A percentile compares a stretch with the other conserved stretches of the same genome.
These are phyloP conservation scores for Ascomycota sp. DNA, from an alignment of 2,329 filamentous ascomycete species.

Conservation along the genomic window DNA sequence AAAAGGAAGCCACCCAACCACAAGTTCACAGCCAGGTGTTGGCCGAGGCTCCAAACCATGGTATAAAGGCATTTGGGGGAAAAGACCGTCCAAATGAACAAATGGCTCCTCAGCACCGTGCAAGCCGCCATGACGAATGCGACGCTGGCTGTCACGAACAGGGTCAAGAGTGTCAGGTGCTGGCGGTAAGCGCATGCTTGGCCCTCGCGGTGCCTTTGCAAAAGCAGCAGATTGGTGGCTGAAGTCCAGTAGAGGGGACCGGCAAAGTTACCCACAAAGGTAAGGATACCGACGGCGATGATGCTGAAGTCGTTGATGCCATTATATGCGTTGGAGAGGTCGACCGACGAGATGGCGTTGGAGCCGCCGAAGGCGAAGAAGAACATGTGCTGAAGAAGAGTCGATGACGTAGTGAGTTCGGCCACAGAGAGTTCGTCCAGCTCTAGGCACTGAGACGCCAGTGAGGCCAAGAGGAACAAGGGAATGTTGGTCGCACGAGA, in stretches of 20 bases:
- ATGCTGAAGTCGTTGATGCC: conserved; percentile 66
- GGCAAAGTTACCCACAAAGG: conserved; percentile 79
- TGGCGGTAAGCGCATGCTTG: conserved; percentile 14
- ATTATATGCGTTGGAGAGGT: conserved; percentile 87
- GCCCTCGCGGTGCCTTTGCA: conserved; percentile 14
- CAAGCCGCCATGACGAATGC: conserved; percentile 74
- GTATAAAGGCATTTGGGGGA: conserved; percentile 89
- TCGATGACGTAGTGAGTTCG: conserved; percentile 44
- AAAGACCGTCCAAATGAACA: conserved; percentile 98
- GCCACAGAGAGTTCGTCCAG: conserved; percentile 23
- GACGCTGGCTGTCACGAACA: conserved; percentile 43
- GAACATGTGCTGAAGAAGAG: conserved; percentile 58
- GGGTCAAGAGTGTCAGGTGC: conserved; percentile 43
- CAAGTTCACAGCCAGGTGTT: conserved; percentile 56
- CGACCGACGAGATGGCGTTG: conserved; percentile 88
- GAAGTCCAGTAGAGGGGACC: conserved; percentile 73
- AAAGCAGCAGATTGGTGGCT: conserved; percentile 36
- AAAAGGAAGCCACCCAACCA: conserved; percentile 35
- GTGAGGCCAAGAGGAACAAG: conserved; percentile 52
- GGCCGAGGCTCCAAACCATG: conserved; percentile 66
- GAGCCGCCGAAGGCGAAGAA: conserved; percentile 85
- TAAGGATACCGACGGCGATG: conserved; percentile 56
- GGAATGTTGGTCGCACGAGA: conserved; percentile 69
- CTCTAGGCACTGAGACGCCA: conserved; percentile 29
- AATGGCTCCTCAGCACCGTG: conserved; percentile 57